Evolutionary conservation across 1,284 basidiomycete species (phyloP).

Genomic region (Xerocomus tenax): DNA sequence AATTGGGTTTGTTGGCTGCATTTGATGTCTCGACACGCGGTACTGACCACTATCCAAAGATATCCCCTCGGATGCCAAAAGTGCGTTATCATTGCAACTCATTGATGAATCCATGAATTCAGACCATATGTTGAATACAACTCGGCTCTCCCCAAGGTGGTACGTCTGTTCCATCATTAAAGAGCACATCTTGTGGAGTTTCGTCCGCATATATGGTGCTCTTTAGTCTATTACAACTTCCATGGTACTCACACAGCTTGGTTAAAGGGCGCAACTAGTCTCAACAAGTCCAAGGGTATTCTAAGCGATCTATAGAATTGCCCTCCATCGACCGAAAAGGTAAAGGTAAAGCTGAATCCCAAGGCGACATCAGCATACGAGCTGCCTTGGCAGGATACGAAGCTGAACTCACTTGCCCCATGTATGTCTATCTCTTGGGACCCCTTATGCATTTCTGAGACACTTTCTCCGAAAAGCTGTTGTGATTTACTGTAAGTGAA

Average conservation of each 20-base stretch:
- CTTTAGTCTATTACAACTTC: neutral
- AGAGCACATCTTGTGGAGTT: neutral
- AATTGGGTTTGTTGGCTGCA: constrained; percentile 8
- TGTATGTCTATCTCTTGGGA: constrained; percentile 34
- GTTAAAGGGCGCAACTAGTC: constrained; percentile 1
- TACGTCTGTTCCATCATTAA: constrained; percentile 10
- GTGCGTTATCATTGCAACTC: constrained; percentile 6
- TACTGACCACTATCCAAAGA: constrained; percentile 13
- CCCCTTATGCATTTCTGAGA: constrained; percentile 1
- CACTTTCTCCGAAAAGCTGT: constrained; percentile 34
- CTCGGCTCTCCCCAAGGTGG: constrained; percentile 5
- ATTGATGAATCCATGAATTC: neutral
- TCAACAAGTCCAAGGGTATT: constrained; percentile 1
- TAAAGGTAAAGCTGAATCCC: constrained; percentile 19
- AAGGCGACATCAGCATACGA: constrained; percentile 9
- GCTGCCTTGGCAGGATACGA: constrained; percentile 36
- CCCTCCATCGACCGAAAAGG: constrained; percentile 18
- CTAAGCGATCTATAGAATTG: neutral
- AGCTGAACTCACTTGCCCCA: constrained; percentile 48
- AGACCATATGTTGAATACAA: neutral
- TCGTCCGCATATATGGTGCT: neutral
- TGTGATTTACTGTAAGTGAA: constrained; percentile 46
- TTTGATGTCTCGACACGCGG: neutral
- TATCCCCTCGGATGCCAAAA: neutral
- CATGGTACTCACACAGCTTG: constrained; percentile 7